These are phyloP conservation scores for Fusarium sp. DNA, from an alignment of 2,329 filamentous ascomycete species.

Conservation along the genomic window DNA sequence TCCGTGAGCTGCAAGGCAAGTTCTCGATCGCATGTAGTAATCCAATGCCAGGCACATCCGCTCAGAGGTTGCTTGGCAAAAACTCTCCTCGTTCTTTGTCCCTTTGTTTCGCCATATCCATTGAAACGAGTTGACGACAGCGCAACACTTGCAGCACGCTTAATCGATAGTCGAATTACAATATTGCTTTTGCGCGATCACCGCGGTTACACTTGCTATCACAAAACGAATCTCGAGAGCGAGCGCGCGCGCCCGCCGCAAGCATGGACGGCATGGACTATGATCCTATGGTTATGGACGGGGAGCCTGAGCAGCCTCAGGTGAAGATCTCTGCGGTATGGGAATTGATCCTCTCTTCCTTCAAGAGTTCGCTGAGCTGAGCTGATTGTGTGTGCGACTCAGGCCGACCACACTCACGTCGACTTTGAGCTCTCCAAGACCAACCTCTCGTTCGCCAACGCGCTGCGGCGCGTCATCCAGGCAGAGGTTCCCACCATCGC, in stretches of 20 bases:
- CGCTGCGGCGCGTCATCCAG: slow-evolving; percentile 86
- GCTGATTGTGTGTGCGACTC: slow-evolving; percentile 33
- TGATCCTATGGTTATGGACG: slow-evolving; percentile 67
- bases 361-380: slow-evolving; percentile 13
- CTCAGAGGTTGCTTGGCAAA: slow-evolving; percentile 33
- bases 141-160: background rate
- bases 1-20: slow-evolving; percentile 35
- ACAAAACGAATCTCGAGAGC: slow-evolving; percentile 11
- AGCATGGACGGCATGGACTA: slow-evolving; percentile 63
- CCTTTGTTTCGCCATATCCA: slow-evolving; percentile 9
- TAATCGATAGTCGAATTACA: background rate
- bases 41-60: slow-evolving; percentile 10
- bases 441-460: slow-evolving; percentile 91
- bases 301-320: slow-evolving; percentile 62
- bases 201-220: slow-evolving; percentile 10
- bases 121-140: background rate
- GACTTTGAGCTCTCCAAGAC: slow-evolving; percentile 92
- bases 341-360: background rate
- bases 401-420: slow-evolving; percentile 83
- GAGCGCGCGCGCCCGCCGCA: slow-evolving; percentile 26
- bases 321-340: slow-evolving; percentile 68
- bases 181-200: slow-evolving; percentile 1
- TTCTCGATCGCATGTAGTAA: slow-evolving; percentile 33
- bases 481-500: slow-evolving; percentile 94
- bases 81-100: slow-evolving; percentile 29